Conservation (phyloP, 495 filamentous ascomycete species). For the Xylaria sp. region DNA sequence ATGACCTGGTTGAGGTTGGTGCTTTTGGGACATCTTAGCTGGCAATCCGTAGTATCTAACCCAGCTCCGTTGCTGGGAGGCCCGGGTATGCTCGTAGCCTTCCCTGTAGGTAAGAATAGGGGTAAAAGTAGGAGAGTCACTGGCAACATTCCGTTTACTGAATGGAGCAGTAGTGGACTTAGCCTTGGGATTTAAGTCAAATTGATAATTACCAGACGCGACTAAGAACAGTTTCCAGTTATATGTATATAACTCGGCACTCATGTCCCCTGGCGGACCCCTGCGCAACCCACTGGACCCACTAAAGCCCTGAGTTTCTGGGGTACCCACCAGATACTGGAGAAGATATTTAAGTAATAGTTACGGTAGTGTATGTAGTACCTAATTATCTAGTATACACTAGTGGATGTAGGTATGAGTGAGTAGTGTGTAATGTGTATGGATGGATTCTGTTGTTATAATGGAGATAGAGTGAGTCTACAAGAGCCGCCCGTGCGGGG, state of each 20-base stretch:
- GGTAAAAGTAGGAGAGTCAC: neutral
- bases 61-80: neutral
- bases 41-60: constrained; percentile 4
- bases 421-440: too few species aligned
- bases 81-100: too few species aligned
- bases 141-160: neutral
- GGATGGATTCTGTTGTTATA: too few species aligned
- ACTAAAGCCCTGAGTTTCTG: constrained; percentile 12
- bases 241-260: constrained; percentile 1
- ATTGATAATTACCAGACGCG: too few species aligned
- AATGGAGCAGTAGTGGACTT: neutral
- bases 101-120: neutral
- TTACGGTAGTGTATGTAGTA: too few species aligned
- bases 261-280: neutral
- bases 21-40: constrained; percentile 5
- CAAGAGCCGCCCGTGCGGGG: too few species aligned
- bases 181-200: too few species aligned
- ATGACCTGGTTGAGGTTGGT: neutral
- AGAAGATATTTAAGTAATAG: too few species aligned
- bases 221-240: neutral
- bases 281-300: neutral
- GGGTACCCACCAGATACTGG: neutral
- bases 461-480: too few species aligned
- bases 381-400: too few species aligned
- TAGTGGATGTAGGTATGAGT: too few species aligned